Evolutionary conservation across 1,284 basidiomycete species (phyloP), one percentile per base, ranked within the genome.

Genomic region (Cutaneotrichosporon dermatis): DNA sequence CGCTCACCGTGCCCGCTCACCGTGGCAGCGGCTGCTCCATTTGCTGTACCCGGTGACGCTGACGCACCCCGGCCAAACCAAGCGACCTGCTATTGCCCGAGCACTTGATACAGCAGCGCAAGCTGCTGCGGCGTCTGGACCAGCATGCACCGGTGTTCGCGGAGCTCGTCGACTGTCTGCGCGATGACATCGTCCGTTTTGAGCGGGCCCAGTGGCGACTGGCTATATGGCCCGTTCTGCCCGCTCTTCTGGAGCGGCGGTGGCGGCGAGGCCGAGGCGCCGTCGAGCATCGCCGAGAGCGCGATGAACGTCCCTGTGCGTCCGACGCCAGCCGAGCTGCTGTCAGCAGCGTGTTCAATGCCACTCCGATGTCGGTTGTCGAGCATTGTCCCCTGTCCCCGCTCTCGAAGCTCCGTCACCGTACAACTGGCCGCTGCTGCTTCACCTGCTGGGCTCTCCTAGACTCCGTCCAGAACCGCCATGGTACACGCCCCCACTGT

Each of bases 321-420:
- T 4, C 75, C 75, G 2, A 77, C 71, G 12, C 75, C 75, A 2
- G 75, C 75, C 4, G 75, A 77, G 60, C 75, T 75, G 50, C 37
- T 5, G 45, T 51, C 46, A 51, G 39, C 25, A 25, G 25, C 25
- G 25, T 25, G 25, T 25, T 25, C 25, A 25, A 25, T 25, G 25
- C 25, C 25, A 25, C 25, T 25, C 25, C 25, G 25, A 25, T 25
- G 25, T 25, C 25, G 25, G 25, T 25, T 25, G 25, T 25, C 25
- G 25, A 25, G 25, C 25, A 25, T 25, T 25, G 25, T 25, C 25
- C 25, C 25, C 25, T 25, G 25, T 25, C 25, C 3, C 25, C 25
- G 25, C 25, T 25, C 25, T 25, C 25, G 25, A 25, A 25, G 25
- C 25, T 25, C 25, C 25, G 25, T 25, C 25, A 25, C 25, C 25